These are phyloP conservation scores for Candida qinlingensis DNA, from an alignment of 805 yeast species.

Conservation along the genomic window DNA sequence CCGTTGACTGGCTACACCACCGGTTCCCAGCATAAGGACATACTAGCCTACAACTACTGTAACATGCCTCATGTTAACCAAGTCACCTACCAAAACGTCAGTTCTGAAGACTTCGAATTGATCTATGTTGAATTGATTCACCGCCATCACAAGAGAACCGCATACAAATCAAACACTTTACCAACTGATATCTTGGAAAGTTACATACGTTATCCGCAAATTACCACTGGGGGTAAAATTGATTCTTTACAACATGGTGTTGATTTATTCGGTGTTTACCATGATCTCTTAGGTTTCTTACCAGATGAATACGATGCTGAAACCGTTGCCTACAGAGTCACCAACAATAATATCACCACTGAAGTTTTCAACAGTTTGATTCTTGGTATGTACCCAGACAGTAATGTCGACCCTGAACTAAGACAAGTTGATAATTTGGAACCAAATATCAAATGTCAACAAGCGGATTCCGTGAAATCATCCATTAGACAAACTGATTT, in stretches of 20 bases:
- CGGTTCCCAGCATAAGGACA: constrained; percentile 22
- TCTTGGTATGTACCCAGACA: constrained; percentile 33
- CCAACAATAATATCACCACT: constrained; percentile 35
- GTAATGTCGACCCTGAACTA: constrained; percentile 26
- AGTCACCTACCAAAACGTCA: constrained; percentile 25
- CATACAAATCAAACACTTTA: constrained; percentile 31
- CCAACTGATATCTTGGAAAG: constrained; percentile 29
- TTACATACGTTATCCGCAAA: constrained; percentile 32
- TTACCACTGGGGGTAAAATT: constrained; percentile 34
- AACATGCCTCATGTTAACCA: constrained; percentile 39
- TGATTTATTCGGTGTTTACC: constrained; percentile 34
- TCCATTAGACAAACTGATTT: constrained; percentile 24
- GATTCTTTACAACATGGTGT: constrained; percentile 36
- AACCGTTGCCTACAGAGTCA: constrained; percentile 29
- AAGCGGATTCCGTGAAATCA: constrained; percentile 25
- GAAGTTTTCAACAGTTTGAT: constrained; percentile 35
- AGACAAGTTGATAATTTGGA: constrained; percentile 34
- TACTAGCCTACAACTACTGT: constrained; percentile 37
- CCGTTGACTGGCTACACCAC: constrained; percentile 20
- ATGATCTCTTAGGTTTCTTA: constrained; percentile 28
- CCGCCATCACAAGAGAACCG: constrained; percentile 40
- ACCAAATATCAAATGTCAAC: constrained; percentile 30
- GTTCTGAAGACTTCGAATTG: constrained; percentile 24
- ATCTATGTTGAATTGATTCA: constrained; percentile 36
- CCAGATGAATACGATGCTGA: constrained; percentile 31